Conservation (phyloP, 2,329 filamentous ascomycete species). For the Fusarium virguliforme region DNA sequence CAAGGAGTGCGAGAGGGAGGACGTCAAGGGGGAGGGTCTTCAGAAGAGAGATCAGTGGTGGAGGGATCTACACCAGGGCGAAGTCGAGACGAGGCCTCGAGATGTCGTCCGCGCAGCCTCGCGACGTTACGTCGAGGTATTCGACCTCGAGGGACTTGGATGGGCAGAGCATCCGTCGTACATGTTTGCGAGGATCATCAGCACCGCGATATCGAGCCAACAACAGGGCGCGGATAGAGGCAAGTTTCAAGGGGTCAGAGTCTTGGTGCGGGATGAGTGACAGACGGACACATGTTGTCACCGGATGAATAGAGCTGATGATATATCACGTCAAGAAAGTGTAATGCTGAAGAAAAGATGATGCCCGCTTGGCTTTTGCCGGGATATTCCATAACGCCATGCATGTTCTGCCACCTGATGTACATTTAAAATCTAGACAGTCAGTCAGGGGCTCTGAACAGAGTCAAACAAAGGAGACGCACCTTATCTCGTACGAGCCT, state of each 20-base stretch:
- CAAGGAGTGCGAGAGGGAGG: slow-evolving; percentile 36
- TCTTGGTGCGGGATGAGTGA: slow-evolving; percentile 39
- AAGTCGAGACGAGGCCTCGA: slow-evolving; percentile 36
- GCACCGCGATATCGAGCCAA: slow-evolving; percentile 52
- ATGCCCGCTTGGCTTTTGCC: slow-evolving; percentile 53
- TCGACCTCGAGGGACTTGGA: slow-evolving; percentile 53
- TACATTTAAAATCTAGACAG: slow-evolving; percentile 56
- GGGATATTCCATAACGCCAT: slow-evolving; percentile 54
- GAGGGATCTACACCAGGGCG: slow-evolving; percentile 38
- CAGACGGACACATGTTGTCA: background rate
- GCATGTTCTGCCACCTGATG: slow-evolving; percentile 49
- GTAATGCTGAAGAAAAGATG: slow-evolving; percentile 47
- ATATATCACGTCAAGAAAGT: slow-evolving; percentile 33
- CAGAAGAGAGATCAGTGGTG: slow-evolving; percentile 45
- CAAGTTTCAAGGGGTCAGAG: slow-evolving; percentile 49
- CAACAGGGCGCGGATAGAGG: slow-evolving; percentile 44
- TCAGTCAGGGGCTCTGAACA: slow-evolving; percentile 31
- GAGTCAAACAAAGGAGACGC: slow-evolving; percentile 36
- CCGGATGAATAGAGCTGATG: slow-evolving; percentile 14
- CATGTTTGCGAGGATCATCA: slow-evolving; percentile 52
- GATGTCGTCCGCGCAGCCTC: slow-evolving; percentile 54
- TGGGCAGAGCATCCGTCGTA: slow-evolving; percentile 54
- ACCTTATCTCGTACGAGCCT: slow-evolving; percentile 97
- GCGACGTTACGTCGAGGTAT: slow-evolving; percentile 54
- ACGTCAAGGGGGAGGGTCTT: slow-evolving; percentile 32